These are phyloP conservation scores for Trichoderma sp. DNA, from an alignment of 2,329 filamentous ascomycete genomes.

Conservation along the genomic window DNA sequence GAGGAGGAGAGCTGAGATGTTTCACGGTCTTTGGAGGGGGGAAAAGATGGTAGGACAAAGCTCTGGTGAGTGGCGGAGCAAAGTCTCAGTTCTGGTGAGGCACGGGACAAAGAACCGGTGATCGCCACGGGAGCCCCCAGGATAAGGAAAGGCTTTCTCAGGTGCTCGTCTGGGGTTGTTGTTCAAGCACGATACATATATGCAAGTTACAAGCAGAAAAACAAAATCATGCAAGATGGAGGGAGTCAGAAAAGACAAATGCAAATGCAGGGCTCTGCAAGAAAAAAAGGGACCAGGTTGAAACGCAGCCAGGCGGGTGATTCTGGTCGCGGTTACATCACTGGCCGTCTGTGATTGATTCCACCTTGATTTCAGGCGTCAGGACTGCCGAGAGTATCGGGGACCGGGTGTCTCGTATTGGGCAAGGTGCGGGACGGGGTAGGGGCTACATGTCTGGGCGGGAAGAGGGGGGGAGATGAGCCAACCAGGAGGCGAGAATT, in stretches of 20 bases:
- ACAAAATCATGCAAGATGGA: background rate
- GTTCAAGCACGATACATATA: background rate
- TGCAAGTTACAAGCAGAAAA: background rate
- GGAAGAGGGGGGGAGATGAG: background rate
- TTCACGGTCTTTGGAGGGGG: background rate
- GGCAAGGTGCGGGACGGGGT: conserved; percentile 5
- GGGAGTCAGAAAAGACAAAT: background rate
- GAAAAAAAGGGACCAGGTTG: background rate
- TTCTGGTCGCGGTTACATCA: conserved; percentile 17
- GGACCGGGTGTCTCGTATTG: conserved; percentile 6
- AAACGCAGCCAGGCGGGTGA: background rate
- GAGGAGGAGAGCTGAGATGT: background rate
- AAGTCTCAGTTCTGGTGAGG: background rate
- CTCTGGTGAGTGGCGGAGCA: conserved; percentile 18
- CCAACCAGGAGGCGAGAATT: conserved; percentile 5
- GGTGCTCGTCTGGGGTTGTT: no score
- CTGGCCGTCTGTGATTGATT: conserved; percentile 10
- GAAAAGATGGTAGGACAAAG: background rate
- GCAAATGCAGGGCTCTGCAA: background rate
- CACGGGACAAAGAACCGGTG: background rate
- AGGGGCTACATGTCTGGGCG: background rate
- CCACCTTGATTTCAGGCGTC: background rate
- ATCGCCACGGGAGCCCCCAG: conserved; percentile 18
- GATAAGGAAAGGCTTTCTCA: background rate
- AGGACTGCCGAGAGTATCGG: conserved; percentile 4